A percentile compares a stretch with the other conserved stretches of the same genome.
Conservation (phyloP, 768 basidiomycete species). For the Holtermannia corniformis region DNA sequence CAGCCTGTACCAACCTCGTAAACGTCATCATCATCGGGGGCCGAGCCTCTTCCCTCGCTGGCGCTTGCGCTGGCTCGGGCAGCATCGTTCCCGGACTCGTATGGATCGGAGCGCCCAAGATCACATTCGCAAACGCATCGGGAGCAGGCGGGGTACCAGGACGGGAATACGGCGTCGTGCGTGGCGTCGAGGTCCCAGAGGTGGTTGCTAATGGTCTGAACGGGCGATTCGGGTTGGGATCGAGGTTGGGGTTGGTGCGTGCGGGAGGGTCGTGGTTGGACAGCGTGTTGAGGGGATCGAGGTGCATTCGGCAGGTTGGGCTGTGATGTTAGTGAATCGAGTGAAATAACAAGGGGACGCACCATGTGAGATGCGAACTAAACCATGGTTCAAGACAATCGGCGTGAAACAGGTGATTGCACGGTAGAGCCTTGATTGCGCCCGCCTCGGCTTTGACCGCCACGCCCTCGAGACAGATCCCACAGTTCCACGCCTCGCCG, state of each 20-base stretch:
- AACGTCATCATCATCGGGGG: too few relatives aligned
- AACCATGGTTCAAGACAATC: conserved; percentile 31
- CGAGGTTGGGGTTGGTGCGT: too few relatives aligned
- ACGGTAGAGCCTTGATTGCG: conserved; percentile 20
- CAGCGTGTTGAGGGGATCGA: conserved; percentile 31
- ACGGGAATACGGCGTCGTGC: neutral
- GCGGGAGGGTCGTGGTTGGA: neutral
- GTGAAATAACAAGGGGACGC: neutral
- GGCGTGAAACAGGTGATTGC: conserved; percentile 33
- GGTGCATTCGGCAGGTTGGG: conserved; percentile 29
- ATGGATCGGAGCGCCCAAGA: neutral
- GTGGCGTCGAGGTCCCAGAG: neutral
- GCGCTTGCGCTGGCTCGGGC: too few relatives aligned
- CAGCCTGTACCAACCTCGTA: too few relatives aligned
- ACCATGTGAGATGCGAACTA: conserved; percentile 25
- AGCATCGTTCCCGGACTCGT: neutral
- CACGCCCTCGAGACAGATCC: conserved; percentile 27
- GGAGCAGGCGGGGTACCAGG: neutral
- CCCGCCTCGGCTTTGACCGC: conserved; percentile 1
- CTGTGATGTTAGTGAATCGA: conserved; percentile 5
- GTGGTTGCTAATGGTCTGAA: neutral
- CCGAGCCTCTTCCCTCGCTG: too few relatives aligned
- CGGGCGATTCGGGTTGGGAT: too few relatives aligned
- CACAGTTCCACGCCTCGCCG: conserved; percentile 26
- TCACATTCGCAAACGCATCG: neutral